Conservation (phyloP, 2,329 filamentous ascomycete genomes). For the Xylariomycetidae sp. region DNA sequence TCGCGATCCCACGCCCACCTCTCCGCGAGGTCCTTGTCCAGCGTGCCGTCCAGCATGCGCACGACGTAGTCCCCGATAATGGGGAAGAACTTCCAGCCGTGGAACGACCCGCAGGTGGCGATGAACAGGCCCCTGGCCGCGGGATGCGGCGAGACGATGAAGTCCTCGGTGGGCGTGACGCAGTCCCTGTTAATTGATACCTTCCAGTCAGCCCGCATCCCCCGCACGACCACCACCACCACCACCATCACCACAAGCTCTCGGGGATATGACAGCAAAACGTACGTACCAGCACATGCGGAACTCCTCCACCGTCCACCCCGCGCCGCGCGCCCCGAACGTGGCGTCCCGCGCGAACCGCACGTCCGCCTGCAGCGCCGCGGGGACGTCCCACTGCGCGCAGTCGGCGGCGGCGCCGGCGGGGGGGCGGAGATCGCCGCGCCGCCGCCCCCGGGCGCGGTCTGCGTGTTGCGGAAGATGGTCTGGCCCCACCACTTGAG, state of each 20-base stretch:
- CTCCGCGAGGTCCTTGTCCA: conserved; percentile 35
- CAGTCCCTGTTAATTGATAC: conserved; percentile 51
- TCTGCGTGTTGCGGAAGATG: conserved; percentile 51
- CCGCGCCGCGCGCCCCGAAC: conserved; percentile 49
- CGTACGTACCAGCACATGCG: conserved; percentile 63
- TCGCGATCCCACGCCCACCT: conserved; percentile 57
- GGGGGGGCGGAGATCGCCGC: conserved; percentile 53
- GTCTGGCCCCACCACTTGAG: conserved; percentile 58
- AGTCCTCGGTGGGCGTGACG: conserved; percentile 55
- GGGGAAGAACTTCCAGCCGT: conserved; percentile 63
- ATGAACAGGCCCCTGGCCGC: conserved; percentile 50
- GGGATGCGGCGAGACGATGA: conserved; percentile 54
- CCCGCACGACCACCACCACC: not conserved
- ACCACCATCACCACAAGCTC: not conserved
- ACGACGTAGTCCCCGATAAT: conserved; percentile 56
- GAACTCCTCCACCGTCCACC: conserved; percentile 55
- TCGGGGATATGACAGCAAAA: no score
- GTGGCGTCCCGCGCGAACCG: conserved; percentile 50
- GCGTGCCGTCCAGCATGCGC: conserved; percentile 44
- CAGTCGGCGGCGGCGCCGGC: conserved; percentile 44
- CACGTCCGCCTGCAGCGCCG: conserved; percentile 51
- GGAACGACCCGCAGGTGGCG: conserved; percentile 60
- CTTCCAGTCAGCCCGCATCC: not conserved
- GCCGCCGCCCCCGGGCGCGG: conserved; percentile 40
- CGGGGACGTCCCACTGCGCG: conserved; percentile 55